These are phyloP conservation scores for Mollisia scopiformis DNA, from an alignment of 2,329 filamentous ascomycete species.

Conservation along the genomic window DNA sequence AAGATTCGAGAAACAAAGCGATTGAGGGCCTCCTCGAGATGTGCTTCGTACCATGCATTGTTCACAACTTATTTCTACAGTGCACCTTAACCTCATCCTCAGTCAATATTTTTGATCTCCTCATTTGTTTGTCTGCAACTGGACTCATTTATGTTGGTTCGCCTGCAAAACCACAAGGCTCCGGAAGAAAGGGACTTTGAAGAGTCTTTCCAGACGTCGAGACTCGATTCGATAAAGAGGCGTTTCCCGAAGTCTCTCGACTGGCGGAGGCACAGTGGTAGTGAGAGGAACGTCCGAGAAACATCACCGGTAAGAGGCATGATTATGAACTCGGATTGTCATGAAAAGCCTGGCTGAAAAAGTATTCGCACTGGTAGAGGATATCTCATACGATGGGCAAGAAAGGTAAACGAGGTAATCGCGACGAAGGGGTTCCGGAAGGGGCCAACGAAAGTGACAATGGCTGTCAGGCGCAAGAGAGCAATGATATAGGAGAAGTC, in stretches of 20 bases:
- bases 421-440: neutral
- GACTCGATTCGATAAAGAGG: neutral
- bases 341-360: neutral
- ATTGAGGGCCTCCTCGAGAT: neutral
- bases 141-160: neutral
- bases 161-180: neutral
- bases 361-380: neutral
- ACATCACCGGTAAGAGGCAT: neutral
- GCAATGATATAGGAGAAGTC: neutral
- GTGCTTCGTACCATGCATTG: neutral
- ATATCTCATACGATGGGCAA: neutral
- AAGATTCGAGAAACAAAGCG: neutral
- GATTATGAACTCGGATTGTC: neutral
- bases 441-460: neutral
- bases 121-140: neutral
- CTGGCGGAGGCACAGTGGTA: neutral
- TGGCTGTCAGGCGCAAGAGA: neutral
- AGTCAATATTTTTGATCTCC: neutral
- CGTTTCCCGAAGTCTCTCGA: neutral
- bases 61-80: neutral
- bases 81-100: neutral
- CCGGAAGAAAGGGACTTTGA: neutral
- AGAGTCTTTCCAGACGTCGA: neutral
- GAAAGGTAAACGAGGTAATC: neutral
- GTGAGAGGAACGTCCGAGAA: neutral